Conservation (phyloP, 352 stramenopile species). For the Globisporangium alternatum region DNA sequence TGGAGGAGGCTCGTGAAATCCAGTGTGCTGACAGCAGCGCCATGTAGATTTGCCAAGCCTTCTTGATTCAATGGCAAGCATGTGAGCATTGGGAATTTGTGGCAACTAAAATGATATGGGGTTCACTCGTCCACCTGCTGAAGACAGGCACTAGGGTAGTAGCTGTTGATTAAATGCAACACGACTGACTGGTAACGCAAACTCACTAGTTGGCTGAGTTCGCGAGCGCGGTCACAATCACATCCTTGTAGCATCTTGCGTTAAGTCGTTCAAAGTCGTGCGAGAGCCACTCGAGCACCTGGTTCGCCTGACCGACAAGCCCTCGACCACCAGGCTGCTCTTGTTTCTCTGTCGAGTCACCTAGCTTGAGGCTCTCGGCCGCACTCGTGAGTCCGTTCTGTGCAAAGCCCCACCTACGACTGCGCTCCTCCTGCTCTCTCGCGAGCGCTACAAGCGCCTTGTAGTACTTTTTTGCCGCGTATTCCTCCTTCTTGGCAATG, state of each 20-base stretch:
- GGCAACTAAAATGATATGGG: too few species aligned
- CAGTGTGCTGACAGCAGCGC: background rate
- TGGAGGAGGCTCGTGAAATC: background rate
- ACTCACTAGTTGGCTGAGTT: background rate
- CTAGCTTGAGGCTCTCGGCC: background rate
- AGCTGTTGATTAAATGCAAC: background rate
- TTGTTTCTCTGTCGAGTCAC: background rate
- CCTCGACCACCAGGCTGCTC: background rate
- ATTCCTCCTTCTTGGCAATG: conserved; percentile 48
- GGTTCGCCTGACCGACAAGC: background rate
- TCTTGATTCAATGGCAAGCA: background rate
- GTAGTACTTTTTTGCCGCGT: background rate
- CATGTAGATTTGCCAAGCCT: background rate
- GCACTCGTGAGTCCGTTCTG: background rate
- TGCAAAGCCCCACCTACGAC: conserved; percentile 1
- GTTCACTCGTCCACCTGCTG: too few species aligned
- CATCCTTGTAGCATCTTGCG: background rate
- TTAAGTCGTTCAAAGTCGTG: conserved; percentile 3
- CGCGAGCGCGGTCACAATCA: background rate
- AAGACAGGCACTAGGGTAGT: background rate
- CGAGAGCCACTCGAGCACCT: conserved; percentile 2
- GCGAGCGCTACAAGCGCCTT: background rate
- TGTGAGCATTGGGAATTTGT: too few species aligned
- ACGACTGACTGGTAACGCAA: background rate
- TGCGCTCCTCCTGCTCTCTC: background rate